Evolutionary conservation across 306 rosid species (phyloP).

Genomic region (Pterocarpus santalinus): DNA sequence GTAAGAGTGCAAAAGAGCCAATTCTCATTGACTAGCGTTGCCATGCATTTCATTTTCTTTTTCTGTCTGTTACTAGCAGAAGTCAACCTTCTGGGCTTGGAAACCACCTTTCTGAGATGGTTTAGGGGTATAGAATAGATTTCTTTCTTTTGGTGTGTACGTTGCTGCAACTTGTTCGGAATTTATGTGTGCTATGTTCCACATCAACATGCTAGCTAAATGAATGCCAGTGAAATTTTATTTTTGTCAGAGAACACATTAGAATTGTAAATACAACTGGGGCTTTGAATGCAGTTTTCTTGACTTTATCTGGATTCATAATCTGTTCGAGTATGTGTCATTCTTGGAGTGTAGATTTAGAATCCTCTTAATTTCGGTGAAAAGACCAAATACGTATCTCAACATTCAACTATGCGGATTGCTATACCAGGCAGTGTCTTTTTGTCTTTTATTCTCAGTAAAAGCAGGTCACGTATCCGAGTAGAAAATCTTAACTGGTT

Average conservation of each 20-base stretch:
- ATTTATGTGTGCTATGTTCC: constrained; percentile 14
- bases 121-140: constrained; percentile 7
- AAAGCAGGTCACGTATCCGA: background rate
- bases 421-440: background rate
- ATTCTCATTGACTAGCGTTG: constrained; percentile 50
- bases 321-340: background rate
- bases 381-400: background rate
- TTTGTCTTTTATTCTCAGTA: background rate
- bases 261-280: background rate
- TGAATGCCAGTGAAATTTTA: background rate
- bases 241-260: background rate
- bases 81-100: background rate
- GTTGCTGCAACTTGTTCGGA: constrained; percentile 3
- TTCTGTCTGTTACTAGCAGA: constrained; percentile 1
- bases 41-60: background rate
- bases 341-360: background rate
- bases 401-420: background rate
- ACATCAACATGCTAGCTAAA: background rate
- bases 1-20: constrained; percentile 44
- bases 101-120: constrained; percentile 6
- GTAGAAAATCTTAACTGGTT: background rate
- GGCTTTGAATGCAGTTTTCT: background rate
- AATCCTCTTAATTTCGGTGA: background rate
- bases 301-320: background rate
- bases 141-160: background rate